Conservation (phyloP, 768 basidiomycete species). For the Butyriboletus loyo region DNA sequence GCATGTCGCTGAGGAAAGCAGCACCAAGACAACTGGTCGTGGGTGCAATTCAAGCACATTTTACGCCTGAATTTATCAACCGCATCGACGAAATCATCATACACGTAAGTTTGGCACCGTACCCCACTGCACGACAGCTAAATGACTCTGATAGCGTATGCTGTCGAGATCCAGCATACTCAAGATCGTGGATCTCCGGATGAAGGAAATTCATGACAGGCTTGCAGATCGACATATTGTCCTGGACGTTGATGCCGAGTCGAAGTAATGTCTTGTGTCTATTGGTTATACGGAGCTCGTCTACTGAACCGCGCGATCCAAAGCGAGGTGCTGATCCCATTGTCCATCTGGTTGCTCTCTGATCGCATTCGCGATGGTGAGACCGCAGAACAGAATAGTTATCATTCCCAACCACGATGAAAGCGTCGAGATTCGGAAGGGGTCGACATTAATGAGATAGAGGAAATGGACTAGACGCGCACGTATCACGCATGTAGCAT, state of each 20-base stretch:
- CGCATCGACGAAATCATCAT: conserved; percentile 85
- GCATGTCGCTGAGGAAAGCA: no score
- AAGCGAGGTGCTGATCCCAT: conserved; percentile 86
- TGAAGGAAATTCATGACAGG: conserved; percentile 82
- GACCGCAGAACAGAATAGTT: conserved; percentile 70
- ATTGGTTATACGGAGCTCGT: conserved; percentile 90
- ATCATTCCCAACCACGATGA: conserved; percentile 84
- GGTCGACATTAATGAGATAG: conserved; percentile 33
- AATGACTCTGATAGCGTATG: conserved; percentile 53
- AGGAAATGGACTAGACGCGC: conserved; percentile 17
- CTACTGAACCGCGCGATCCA: conserved; percentile 92
- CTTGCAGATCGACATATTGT: conserved; percentile 77
- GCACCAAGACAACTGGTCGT: conserved; percentile 70
- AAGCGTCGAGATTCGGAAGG: conserved; percentile 38
- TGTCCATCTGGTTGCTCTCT: conserved; percentile 81
- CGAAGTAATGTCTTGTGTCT: conserved; percentile 72
- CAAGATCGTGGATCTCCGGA: conserved; percentile 85
- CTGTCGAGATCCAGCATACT: conserved; percentile 74
- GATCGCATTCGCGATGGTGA: conserved; percentile 83
- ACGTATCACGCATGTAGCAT: not conserved
- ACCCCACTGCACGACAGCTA: conserved; percentile 2
- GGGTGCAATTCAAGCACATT: conserved; percentile 76
- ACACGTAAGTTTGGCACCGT: conserved; percentile 39
- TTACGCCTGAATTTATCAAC: conserved; percentile 92
- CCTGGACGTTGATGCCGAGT: conserved; percentile 70